phyloP scores from a whole-genome alignment of 768 basidiomycete species.

The Chlorophyllum brunneum region DNA sequence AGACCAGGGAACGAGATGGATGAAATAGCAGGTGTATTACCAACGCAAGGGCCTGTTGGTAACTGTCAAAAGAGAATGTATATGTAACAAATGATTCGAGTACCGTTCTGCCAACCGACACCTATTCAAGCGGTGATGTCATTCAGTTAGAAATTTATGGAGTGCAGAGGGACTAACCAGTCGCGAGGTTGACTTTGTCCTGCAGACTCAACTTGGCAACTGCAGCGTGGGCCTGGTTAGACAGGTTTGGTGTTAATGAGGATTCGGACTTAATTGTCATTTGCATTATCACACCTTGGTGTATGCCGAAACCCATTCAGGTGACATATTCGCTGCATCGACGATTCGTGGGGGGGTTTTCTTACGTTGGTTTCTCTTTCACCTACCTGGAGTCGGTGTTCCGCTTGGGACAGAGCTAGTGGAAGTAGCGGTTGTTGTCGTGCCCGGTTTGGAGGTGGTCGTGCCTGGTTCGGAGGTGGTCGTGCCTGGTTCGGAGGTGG shows the following conservation, averaged over 20 bases:
- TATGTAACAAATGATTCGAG: too few relatives aligned
- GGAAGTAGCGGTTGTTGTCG: constrained; percentile 19
- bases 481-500: constrained; percentile 20
- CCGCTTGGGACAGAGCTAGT: constrained; percentile 20
- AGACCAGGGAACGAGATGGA: constrained; percentile 47
- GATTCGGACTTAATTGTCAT: too few relatives aligned
- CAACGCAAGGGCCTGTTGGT: constrained; percentile 40
- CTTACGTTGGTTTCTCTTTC: neutral
- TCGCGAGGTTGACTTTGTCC: constrained; percentile 56
- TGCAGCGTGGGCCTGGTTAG: constrained; percentile 40
- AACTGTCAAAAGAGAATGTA: neutral
- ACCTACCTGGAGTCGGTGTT: constrained; percentile 17
- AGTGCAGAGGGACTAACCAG: constrained; percentile 39
- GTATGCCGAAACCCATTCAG: constrained; percentile 53
- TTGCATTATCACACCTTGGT: constrained; percentile 39
- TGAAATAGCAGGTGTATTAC: constrained; percentile 44
- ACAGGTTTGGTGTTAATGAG: neutral
- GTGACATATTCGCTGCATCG: constrained; percentile 37
- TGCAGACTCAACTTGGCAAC: constrained; percentile 48
- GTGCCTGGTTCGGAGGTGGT: constrained; percentile 21
- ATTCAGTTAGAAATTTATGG: too few relatives aligned
- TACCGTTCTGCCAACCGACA: constrained; percentile 41
- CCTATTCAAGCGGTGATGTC: too few relatives aligned
- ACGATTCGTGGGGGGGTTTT: neutral
- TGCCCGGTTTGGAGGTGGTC: constrained; percentile 17